Evolutionary conservation across 148 eudicot genomes (phyloP), one percentile per base, ranked within the genome.

Genomic region (Spergularia marina): DNA sequence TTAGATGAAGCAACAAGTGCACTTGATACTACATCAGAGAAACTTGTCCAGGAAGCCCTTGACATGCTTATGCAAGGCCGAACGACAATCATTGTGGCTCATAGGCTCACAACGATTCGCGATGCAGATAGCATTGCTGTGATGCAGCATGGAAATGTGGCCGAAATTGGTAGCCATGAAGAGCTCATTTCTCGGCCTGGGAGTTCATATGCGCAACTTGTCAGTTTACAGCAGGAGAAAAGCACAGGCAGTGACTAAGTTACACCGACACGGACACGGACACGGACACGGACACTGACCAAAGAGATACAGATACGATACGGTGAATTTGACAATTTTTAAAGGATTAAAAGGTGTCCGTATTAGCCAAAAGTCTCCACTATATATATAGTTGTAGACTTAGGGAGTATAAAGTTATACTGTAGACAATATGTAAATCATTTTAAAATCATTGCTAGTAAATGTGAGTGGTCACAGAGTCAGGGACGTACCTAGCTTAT

Each of bases 1-100:
- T 71, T 91, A 57, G 97, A 91, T 63, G 97, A 91, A 73, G 97
- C 97, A 63, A 91, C 94, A 51, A 91, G 97, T 77, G 97, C 97
- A 18, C 70, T 91, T 57, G 97, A 91, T 70, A 73, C 87, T 20
- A 85, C 73, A 30, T 83, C 94, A 0, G 97, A 91, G 74, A 82
- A 79, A 67, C 78, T 81, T 44, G 90, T 91, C 41, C 97, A 89
- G 74, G 88, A 88, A 76, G 94, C 97, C 55, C 82, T 91, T 1
- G 82, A 88, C 40, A 82, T 71, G 75, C 82, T 91, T 30, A 89
- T 89, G 94, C 65, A 74, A 52, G 83, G 85, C 63, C 80, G 94
- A 52, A 91, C 97, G 10, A 86, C 89, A 0, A 72, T 91, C 51
- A 21, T 89, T 53, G 87, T 91, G 20, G 97, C 94, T 6, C 97